phyloP scores from a whole-genome alignment of 1,284 basidiomycete species.

The Agroathelia rolfsii region DNA sequence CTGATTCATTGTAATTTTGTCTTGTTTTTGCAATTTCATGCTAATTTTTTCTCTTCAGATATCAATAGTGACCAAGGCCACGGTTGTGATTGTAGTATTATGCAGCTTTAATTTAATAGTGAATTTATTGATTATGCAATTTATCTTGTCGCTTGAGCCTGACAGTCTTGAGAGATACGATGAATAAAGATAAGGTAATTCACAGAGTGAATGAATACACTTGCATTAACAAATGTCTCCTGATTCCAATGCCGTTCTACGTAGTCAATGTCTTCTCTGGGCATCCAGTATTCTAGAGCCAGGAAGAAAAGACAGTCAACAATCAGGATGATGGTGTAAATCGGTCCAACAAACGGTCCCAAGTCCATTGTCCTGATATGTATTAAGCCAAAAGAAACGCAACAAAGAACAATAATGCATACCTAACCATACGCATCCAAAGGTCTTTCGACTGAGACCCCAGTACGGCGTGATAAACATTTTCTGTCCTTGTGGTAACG shows the following conservation, averaged over 20 bases:
- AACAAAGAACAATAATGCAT: slow-evolving; percentile 13
- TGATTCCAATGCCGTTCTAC: slow-evolving; percentile 40
- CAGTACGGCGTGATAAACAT: slow-evolving; percentile 71
- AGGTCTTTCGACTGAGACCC: slow-evolving; percentile 49
- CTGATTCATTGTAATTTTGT: too few species aligned
- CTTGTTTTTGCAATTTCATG: too few species aligned
- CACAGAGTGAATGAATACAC: too few species aligned
- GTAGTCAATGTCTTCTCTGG: slow-evolving; percentile 58
- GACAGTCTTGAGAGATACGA: too few species aligned
- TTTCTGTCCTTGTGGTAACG: slow-evolving; percentile 76
- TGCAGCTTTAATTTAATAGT: too few species aligned
- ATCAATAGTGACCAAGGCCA: too few species aligned
- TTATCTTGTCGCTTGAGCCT: too few species aligned
- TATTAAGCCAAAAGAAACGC: slow-evolving; percentile 1
- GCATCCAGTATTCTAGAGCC: slow-evolving; percentile 70
- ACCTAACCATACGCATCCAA: slow-evolving; percentile 68
- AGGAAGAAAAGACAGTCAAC: slow-evolving; percentile 75
- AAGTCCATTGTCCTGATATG: slow-evolving; percentile 52
- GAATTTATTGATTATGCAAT: too few species aligned
- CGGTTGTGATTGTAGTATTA: too few species aligned
- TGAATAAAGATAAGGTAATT: too few species aligned
- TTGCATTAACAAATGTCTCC: slow-evolving; percentile 23
- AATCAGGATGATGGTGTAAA: slow-evolving; percentile 70
- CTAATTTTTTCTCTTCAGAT: too few species aligned
- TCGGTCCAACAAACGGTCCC: slow-evolving; percentile 66